Evolutionary conservation across 1,284 basidiomycete species (phyloP), one percentile per base, ranked within the genome.

Genomic region (Bondarzewia mesenterica): DNA sequence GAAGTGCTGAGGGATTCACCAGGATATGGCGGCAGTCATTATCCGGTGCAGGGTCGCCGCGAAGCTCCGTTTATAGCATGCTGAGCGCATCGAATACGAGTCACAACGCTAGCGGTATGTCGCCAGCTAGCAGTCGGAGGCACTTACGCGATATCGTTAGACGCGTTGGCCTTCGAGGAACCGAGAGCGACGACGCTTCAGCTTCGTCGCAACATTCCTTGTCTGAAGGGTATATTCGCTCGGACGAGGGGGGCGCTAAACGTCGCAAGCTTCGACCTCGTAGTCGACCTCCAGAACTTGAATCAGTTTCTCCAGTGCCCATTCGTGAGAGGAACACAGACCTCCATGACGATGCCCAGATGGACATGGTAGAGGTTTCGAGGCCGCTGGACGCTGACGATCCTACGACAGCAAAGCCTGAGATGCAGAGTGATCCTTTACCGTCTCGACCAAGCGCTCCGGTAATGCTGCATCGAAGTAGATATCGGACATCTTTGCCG

Each of bases 161-260:
- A 46, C 68, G 70, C 51, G 64, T 68, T 26, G 63, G 65, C 18
- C 61, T 64, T 35, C 64, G 57, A 36, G 60, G 55, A 18, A 54
- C 61, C 23, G 66, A 66, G 43, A 76, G 73, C 42, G 77, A 76
- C 50, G 77, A 74, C 16, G 70, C 63, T 1, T 62, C 71, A 32
- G 10, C 29, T 7, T 73, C 72, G 1, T 77, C 75, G 2, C 64
- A 66, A 21, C 70, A 69, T 45, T 80, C 78, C 1, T 58, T 72
- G n/a, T 73, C 71, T 2, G 77, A 75, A 39, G 64, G 62, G 44
- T 66, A 68, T 39, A 70, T 64, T 35, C 62, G 63, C 10, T 66
- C 63, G 2, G 68, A 68, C 15, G 57, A n/a, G n/a, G n/a, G 57
- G 8, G 54, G 56, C 40, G 57, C 53, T 20, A 52, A 53, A 29